Evolutionary conservation across 148 eudicot species (phyloP).

Genomic region (Vaccinium myrtillus): DNA sequence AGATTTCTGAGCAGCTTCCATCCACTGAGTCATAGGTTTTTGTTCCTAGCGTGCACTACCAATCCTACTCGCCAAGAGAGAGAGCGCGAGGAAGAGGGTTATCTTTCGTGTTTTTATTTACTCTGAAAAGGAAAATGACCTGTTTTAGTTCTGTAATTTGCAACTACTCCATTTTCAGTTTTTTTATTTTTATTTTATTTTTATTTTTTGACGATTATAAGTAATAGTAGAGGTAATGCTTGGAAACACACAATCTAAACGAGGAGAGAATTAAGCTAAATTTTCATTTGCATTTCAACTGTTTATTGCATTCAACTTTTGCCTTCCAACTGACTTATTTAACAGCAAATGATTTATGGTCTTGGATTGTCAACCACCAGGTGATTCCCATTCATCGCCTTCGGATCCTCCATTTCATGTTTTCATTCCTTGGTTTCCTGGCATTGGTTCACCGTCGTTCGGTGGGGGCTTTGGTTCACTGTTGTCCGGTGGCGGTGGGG

Average conservation of each 20-base stretch:
- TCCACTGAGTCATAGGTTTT: constrained; percentile 8
- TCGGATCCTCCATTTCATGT: background rate
- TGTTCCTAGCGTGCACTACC: background rate
- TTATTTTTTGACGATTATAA: background rate
- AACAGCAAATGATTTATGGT: background rate
- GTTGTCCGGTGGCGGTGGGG: background rate
- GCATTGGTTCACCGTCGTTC: no score
- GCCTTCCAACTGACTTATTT: no score
- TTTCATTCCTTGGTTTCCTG: background rate
- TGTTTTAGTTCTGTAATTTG: background rate
- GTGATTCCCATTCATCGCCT: background rate
- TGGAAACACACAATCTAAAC: background rate
- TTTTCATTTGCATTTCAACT: background rate
- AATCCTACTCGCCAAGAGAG: background rate
- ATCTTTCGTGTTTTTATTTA: background rate
- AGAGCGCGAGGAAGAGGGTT: background rate
- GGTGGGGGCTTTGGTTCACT: background rate
- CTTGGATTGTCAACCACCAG: background rate
- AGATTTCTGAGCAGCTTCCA: constrained; percentile 20
- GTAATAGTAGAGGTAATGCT: background rate
- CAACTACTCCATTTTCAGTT: background rate
- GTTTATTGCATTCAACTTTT: background rate
- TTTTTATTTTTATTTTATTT: background rate
- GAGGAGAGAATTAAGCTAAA: background rate
- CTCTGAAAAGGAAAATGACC: background rate